Evolutionary conservation across 306 rosid species (phyloP).

Genomic region (Oxytropis ochrocephala): DNA sequence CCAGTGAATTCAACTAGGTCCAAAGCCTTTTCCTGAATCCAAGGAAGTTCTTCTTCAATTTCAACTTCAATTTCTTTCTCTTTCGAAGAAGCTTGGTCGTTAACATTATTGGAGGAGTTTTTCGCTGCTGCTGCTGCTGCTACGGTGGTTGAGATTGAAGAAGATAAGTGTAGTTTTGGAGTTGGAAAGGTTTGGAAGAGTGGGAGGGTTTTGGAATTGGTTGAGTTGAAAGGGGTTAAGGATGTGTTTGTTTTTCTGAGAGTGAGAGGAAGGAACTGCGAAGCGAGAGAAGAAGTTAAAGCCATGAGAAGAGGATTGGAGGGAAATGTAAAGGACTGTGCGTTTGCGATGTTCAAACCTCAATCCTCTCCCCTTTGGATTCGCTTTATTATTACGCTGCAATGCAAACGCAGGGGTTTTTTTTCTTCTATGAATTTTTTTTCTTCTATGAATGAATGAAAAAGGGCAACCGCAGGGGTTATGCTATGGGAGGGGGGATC

Average conservation of each 20-base stretch:
- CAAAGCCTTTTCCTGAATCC: conserved; percentile 94
- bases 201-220: background rate
- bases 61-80: conserved; percentile 43
- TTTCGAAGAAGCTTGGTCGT: background rate
- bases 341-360: background rate
- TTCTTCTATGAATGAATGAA: too few relatives aligned
- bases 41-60: conserved; percentile 82
- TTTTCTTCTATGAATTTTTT: too few relatives aligned
- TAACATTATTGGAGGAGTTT: background rate
- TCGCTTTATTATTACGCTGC: background rate
- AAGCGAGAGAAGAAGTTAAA: conserved; percentile 10
- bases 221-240: background rate
- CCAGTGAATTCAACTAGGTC: conserved; percentile 95
- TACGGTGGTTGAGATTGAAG: background rate
- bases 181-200: background rate
- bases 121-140: background rate
- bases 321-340: background rate
- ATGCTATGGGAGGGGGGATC: too few relatives aligned
- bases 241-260: background rate
- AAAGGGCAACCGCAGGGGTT: too few relatives aligned
- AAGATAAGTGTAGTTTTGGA: background rate
- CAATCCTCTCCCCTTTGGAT: background rate
- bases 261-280: conserved; percentile 7
- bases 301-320: background rate
- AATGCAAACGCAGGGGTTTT: background rate